phyloP scores from a whole-genome alignment of 148 eudicot genomes.

The Silene uniflora region DNA sequence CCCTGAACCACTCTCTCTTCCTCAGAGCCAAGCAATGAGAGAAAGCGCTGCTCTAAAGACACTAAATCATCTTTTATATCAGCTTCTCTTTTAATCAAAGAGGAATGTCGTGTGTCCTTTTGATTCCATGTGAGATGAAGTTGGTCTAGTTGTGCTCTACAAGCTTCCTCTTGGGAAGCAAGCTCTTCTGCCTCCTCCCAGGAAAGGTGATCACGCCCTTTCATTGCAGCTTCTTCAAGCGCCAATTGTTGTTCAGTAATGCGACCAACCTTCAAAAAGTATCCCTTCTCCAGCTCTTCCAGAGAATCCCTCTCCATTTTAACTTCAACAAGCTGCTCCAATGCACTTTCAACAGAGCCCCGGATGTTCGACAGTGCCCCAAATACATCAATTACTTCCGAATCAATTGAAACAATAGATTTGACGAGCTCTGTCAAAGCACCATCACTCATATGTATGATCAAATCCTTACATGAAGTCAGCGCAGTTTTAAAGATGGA shows the following conservation, averaged over 20 bases:
- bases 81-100: slow-evolving; percentile 65
- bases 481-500: slow-evolving; percentile 54
- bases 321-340: slow-evolving; percentile 86
- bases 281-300: slow-evolving; percentile 74
- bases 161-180: slow-evolving; percentile 98
- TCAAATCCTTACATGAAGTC: slow-evolving; percentile 57
- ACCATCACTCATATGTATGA: slow-evolving; percentile 54
- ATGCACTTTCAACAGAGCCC: slow-evolving; percentile 71
- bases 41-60: slow-evolving; percentile 60
- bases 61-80: slow-evolving; percentile 45
- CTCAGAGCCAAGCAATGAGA: slow-evolving; percentile 49
- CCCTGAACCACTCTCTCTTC: slow-evolving; percentile 41
- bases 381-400: slow-evolving; percentile 86
- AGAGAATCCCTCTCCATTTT: slow-evolving; percentile 72
- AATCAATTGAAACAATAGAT: slow-evolving; percentile 54
- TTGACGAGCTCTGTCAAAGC: slow-evolving; percentile 67
- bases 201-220: slow-evolving; percentile 92
- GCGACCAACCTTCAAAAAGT: slow-evolving; percentile 82
- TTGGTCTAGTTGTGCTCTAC: slow-evolving; percentile 77
- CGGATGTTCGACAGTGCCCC: slow-evolving; percentile 74
- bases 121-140: slow-evolving; percentile 86
- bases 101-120: slow-evolving; percentile 63
- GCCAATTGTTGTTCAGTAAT: slow-evolving; percentile 88
- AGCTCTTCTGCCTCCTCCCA: slow-evolving; percentile 99
- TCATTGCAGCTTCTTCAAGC: slow-evolving; percentile 91